phyloP scores from a whole-genome alignment of 768 basidiomycete species.

The Mycena epipterygia region DNA sequence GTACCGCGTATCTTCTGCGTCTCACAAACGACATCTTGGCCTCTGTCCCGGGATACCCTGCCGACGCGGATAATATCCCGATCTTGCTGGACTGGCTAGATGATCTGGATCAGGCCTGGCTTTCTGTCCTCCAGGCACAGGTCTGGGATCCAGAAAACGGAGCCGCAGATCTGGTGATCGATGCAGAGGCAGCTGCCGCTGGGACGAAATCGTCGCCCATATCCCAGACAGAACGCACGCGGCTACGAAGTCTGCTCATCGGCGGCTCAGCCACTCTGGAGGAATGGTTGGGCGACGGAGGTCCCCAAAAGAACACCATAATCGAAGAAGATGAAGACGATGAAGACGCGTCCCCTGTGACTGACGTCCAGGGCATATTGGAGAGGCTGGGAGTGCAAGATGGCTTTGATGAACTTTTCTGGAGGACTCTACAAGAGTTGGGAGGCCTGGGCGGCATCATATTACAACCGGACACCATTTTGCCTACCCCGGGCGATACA shows the following conservation, averaged over 20 bases:
- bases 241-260: slow-evolving; percentile 77
- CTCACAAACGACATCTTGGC: slow-evolving; percentile 77
- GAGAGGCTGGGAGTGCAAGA: slow-evolving; percentile 69
- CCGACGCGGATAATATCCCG: slow-evolving; percentile 58
- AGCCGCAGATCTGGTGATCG: slow-evolving; percentile 56
- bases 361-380: slow-evolving; percentile 57
- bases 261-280: slow-evolving; percentile 72
- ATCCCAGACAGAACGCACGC: slow-evolving; percentile 79
- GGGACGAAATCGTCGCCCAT: slow-evolving; percentile 60
- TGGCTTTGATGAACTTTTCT: slow-evolving; percentile 75
- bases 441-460: slow-evolving; percentile 57
- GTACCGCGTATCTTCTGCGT: slow-evolving; percentile 77
- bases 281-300: slow-evolving; percentile 69
- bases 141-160: slow-evolving; percentile 72
- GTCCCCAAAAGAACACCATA: slow-evolving; percentile 35
- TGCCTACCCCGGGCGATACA: no score
- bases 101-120: slow-evolving; percentile 83
- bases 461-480: no score
- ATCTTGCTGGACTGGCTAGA: slow-evolving; percentile 76
- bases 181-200: slow-evolving; percentile 49
- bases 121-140: slow-evolving; percentile 72
- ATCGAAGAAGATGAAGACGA: slow-evolving; percentile 44
- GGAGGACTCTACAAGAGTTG: slow-evolving; percentile 70
- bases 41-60: slow-evolving; percentile 73
- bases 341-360: neutral